Percentiles rank a stretch among this genome's conserved stretches.
Evolutionary conservation across 495 filamentous ascomycete genomes (phyloP).

Genomic region (Penicillium waksmanii): DNA sequence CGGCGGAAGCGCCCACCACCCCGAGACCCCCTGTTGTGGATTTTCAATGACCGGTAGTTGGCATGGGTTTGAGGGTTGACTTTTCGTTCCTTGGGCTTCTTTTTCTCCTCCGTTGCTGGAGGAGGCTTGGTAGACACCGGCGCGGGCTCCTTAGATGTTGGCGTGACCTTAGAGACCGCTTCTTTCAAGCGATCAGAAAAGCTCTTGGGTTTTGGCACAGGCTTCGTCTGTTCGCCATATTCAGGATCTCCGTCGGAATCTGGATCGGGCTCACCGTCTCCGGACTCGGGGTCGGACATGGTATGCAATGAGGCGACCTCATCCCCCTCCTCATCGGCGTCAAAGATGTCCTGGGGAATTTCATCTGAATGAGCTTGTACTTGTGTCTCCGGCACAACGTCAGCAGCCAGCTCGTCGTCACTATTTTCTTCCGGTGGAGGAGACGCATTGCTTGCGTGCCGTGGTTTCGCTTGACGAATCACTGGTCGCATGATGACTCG

Average conservation of each 20-base stretch:
- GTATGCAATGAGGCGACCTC: constrained; percentile 37
- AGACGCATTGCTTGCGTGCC: constrained; percentile 26
- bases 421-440: constrained; percentile 32
- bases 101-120: constrained; percentile 44
- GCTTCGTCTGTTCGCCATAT: constrained; percentile 32
- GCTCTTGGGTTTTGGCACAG: constrained; percentile 34
- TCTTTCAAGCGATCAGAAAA: constrained; percentile 52
- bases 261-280: constrained; percentile 16
- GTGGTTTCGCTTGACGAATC: constrained; percentile 38
- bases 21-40: constrained; percentile 59
- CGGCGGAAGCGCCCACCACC: constrained; percentile 52
- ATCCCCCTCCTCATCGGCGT: constrained; percentile 28
- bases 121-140: constrained; percentile 15
- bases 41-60: constrained; percentile 83
- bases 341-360: constrained; percentile 14
- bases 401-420: constrained; percentile 34
- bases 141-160: constrained; percentile 33
- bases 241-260: constrained; percentile 28
- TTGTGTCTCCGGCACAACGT: constrained; percentile 41
- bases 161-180: constrained; percentile 37
- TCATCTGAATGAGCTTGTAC: constrained; percentile 14
- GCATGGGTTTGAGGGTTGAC: constrained; percentile 74
- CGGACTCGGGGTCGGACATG: constrained; percentile 39
- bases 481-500: constrained; percentile 72
- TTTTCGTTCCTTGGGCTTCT: constrained; percentile 65